phyloP scores from a whole-genome alignment of 495 filamentous ascomycete genomes.

The Chlorociboria aeruginascens region DNA sequence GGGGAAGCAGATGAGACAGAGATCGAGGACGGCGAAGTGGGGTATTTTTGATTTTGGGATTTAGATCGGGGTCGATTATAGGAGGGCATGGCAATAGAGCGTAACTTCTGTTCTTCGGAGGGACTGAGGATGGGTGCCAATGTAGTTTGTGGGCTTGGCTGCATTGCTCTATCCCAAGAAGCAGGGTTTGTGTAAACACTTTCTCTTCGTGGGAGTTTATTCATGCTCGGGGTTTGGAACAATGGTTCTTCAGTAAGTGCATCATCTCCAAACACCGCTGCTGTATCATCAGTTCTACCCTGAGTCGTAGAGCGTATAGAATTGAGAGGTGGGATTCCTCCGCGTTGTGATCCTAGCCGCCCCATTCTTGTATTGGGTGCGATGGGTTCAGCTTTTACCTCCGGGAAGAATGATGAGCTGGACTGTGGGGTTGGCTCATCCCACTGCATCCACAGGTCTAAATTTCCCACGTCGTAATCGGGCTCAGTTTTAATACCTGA shows the following conservation, averaged over 20 bases:
- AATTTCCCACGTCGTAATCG: constrained; percentile 11
- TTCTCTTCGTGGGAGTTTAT: not conserved
- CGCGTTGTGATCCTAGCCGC: not conserved
- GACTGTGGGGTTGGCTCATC: constrained; percentile 12
- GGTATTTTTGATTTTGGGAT: not conserved
- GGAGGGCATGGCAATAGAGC: constrained; percentile 14
- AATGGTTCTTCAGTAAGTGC: constrained; percentile 6
- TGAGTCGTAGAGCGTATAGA: too few relatives aligned
- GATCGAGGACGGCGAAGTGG: constrained; percentile 5
- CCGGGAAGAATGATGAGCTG: constrained; percentile 11
- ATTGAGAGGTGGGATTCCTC: too few relatives aligned
- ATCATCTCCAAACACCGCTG: constrained; percentile 11
- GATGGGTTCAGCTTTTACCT: constrained; percentile 12
- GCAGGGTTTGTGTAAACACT: constrained; percentile 13
- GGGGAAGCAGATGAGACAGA: constrained; percentile 3
- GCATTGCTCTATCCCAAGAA: not conserved
- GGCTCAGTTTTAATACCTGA: constrained; percentile 9
- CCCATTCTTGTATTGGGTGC: constrained; percentile 3
- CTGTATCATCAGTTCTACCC: not conserved
- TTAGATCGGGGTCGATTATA: not conserved
- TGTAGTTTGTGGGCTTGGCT: too few relatives aligned
- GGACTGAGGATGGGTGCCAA: not conserved
- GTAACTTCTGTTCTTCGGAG: constrained; percentile 11
- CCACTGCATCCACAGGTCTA: constrained; percentile 19
- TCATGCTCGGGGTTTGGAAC: constrained; percentile 8